Conservation (phyloP, 1,139 yeast genomes). For the Taiozyma sp. region DNA sequence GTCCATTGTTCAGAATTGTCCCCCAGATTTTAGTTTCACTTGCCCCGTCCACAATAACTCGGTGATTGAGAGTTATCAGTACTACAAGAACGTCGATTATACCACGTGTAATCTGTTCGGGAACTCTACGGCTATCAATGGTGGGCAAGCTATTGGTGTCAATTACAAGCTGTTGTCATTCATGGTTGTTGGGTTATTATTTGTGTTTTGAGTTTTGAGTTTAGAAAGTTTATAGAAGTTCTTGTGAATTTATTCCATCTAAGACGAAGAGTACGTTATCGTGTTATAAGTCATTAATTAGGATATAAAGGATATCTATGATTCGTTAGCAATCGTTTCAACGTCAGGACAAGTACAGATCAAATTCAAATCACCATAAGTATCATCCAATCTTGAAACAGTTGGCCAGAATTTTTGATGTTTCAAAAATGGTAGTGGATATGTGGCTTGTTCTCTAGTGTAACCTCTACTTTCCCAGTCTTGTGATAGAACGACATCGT, state of each 20-base stretch:
- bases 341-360: slow-evolving; percentile 91
- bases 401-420: slow-evolving; percentile 91
- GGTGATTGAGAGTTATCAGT: slow-evolving; percentile 44
- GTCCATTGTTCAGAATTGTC: slow-evolving; percentile 79
- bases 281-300: not conserved
- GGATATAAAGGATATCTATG: not conserved
- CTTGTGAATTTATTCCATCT: not conserved
- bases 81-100: slow-evolving; percentile 29
- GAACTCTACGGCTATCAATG: slow-evolving; percentile 4
- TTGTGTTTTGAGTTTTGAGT: not conserved
- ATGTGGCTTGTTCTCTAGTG: slow-evolving; percentile 90
- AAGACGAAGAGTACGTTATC: not conserved
- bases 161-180: not conserved
- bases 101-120: slow-evolving; percentile 52
- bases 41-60: slow-evolving; percentile 55
- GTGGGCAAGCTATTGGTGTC: not conserved
- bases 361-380: slow-evolving; percentile 89
- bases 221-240: not conserved
- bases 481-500: slow-evolving; percentile 60
- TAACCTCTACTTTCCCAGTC: slow-evolving; percentile 86
- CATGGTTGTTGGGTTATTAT: not conserved
- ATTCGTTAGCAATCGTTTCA: slow-evolving; percentile 33
- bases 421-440: slow-evolving; percentile 73
- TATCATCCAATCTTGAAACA: slow-evolving; percentile 87
- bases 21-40: slow-evolving; percentile 63